A percentile compares a stretch with the other conserved stretches of the same genome.
phyloP scores from a whole-genome alignment of 768 basidiomycete genomes.

The Auriscalpium microsporum region DNA sequence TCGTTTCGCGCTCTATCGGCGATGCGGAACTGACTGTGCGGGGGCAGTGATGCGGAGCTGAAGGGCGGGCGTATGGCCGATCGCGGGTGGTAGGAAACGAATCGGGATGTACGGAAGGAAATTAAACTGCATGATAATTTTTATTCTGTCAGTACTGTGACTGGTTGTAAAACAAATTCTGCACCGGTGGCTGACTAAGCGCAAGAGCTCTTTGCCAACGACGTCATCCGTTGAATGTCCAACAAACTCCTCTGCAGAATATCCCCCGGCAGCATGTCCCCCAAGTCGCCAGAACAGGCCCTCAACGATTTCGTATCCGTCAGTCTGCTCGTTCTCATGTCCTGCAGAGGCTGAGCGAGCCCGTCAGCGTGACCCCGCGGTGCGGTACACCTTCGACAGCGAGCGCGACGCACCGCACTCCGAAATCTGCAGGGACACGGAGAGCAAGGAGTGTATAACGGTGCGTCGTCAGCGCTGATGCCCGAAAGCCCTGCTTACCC shows the following conservation, averaged over 20 bases:
- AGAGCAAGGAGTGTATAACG: constrained; percentile 44
- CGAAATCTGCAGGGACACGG: constrained; percentile 47
- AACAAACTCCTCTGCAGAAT: constrained; percentile 17
- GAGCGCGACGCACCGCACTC: constrained; percentile 48
- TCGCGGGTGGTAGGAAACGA: constrained; percentile 47
- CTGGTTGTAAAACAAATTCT: too few species aligned
- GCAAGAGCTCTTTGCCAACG: neutral
- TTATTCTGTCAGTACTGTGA: too few species aligned
- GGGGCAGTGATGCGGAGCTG: constrained; percentile 50
- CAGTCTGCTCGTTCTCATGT: constrained; percentile 23
- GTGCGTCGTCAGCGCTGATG: constrained; percentile 26
- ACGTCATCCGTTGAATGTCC: neutral
- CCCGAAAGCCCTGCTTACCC: neutral
- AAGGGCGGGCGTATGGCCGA: constrained; percentile 63
- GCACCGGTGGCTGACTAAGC: too few species aligned
- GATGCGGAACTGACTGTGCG: neutral
- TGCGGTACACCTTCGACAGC: constrained; percentile 55
- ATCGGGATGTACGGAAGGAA: neutral
- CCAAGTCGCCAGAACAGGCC: constrained; percentile 14
- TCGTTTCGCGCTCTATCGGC: constrained; percentile 18
- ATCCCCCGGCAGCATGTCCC: constrained; percentile 15
- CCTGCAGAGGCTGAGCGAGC: neutral
- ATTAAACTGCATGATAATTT: too few species aligned
- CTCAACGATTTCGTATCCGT: constrained; percentile 36
- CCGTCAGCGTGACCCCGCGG: constrained; percentile 37